Evolutionary conservation across 106 monocot species (phyloP).

Genomic region (Dioscorea zingiberensis): DNA sequence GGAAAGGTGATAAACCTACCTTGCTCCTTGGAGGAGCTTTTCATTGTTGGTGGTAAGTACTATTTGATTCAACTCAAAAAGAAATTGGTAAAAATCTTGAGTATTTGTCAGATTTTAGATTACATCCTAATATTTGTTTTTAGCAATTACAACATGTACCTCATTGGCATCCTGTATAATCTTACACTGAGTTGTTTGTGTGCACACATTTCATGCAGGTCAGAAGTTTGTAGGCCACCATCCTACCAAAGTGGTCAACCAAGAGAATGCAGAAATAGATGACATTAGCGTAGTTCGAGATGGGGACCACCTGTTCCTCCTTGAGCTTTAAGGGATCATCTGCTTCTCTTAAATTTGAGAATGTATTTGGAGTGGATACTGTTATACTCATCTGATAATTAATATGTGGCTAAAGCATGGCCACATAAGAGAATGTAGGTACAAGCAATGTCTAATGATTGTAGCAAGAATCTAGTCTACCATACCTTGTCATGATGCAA

Average conservation of each 20-base stretch:
- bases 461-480: no score
- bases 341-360: not conserved
- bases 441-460: not conserved
- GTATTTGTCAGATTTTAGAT: not conserved
- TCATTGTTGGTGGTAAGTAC: constrained; percentile 40
- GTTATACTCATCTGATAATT: not conserved
- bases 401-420: not conserved
- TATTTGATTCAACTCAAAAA: not conserved
- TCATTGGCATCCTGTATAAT: no score
- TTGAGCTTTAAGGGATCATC: constrained; percentile 5
- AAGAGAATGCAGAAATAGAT: constrained; percentile 50
- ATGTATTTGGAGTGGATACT: not conserved
- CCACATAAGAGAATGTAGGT: not conserved
- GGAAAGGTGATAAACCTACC: constrained; percentile 54
- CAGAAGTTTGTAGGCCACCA: constrained; percentile 29
- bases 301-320: constrained; percentile 50
- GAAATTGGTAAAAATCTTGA: not conserved
- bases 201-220: constrained; percentile 17
- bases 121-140: not conserved
- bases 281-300: constrained; percentile 41
- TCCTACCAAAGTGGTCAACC: constrained; percentile 35
- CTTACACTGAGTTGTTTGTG: not conserved
- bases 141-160: no score
- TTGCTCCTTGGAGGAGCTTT: constrained; percentile 48
- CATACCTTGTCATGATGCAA: no score